These are phyloP conservation scores for Candida sphagnicola DNA, from an alignment of 805 yeast species.

Conservation along the genomic window DNA sequence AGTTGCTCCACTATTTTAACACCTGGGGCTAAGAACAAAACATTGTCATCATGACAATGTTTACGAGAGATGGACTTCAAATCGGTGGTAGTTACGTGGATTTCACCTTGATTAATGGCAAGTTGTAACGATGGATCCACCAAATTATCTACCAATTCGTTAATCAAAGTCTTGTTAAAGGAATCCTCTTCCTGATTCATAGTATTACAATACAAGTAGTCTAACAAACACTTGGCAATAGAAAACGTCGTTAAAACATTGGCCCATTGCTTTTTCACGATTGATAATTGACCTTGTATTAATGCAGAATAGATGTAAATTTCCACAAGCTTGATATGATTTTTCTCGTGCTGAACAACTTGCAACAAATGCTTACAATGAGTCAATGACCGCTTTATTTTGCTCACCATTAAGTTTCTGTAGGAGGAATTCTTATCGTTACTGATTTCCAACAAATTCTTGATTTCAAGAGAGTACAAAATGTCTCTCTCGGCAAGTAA, in stretches of 20 bases:
- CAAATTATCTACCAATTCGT: slow-evolving; percentile 52
- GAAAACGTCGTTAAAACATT: slow-evolving; percentile 50
- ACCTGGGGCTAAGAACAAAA: slow-evolving; percentile 37
- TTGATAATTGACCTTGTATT: slow-evolving; percentile 46
- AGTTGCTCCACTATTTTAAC: slow-evolving; percentile 34
- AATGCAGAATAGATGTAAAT: slow-evolving; percentile 41
- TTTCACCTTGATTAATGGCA: slow-evolving; percentile 42
- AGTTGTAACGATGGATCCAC: slow-evolving; percentile 66
- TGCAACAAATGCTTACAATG: slow-evolving; percentile 41
- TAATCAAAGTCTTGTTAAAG: slow-evolving; percentile 37
- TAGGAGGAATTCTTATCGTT: slow-evolving; percentile 45
- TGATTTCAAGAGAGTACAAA: slow-evolving; percentile 63
- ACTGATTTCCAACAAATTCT: slow-evolving; percentile 50
- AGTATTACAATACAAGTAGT: slow-evolving; percentile 32
- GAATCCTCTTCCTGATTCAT: slow-evolving; percentile 21
- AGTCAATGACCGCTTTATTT: slow-evolving; percentile 60
- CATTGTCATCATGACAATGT: slow-evolving; percentile 26
- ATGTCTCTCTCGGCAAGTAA: slow-evolving; percentile 75
- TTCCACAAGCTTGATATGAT: slow-evolving; percentile 26
- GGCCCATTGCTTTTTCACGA: slow-evolving; percentile 55
- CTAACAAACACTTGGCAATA: slow-evolving; percentile 58
- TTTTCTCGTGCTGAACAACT: slow-evolving; percentile 36
- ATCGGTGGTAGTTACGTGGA: slow-evolving; percentile 36
- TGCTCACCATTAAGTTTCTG: slow-evolving; percentile 46
- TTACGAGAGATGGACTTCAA: slow-evolving; percentile 47